Conservation (phyloP, 371 early-diverging fungal genomes). For the Mortierella sp. region DNA sequence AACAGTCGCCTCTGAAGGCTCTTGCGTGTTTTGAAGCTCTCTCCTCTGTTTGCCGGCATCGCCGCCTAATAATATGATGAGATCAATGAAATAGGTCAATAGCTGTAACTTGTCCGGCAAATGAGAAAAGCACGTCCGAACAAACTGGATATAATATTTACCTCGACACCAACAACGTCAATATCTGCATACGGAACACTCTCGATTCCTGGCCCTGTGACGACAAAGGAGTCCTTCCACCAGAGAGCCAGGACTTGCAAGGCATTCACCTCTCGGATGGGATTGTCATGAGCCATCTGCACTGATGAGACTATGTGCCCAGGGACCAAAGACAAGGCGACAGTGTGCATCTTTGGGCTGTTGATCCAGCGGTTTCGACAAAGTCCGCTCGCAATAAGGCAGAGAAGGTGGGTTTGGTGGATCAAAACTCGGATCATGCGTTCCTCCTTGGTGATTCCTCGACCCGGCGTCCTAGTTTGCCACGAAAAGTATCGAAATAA, state of each 20-base stretch:
- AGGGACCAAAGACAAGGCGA: slow-evolving; percentile 40
- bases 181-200: slow-evolving; percentile 58
- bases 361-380: slow-evolving; percentile 63
- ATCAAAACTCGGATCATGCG: slow-evolving; percentile 57
- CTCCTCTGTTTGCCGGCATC: slow-evolving; percentile 28
- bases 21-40: slow-evolving; percentile 40
- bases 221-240: slow-evolving; percentile 68
- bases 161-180: slow-evolving; percentile 37
- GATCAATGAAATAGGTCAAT: not conserved
- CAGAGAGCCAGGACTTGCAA: slow-evolving; percentile 68
- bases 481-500: too few species aligned
- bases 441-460: slow-evolving; percentile 61
- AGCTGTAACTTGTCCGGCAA: not conserved
- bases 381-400: slow-evolving; percentile 59
- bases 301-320: slow-evolving; percentile 37
- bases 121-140: not conserved
- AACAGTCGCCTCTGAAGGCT: slow-evolving; percentile 37
- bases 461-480: slow-evolving; percentile 14
- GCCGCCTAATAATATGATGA: slow-evolving; percentile 20
- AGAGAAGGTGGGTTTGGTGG: slow-evolving; percentile 64
- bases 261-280: slow-evolving; percentile 38
- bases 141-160: not conserved
- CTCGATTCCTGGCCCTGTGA: slow-evolving; percentile 62
- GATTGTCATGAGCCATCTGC: slow-evolving; percentile 6
- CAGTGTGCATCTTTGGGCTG: slow-evolving; percentile 51